A percentile compares a stretch with the other conserved stretches of the same genome.
These are phyloP conservation scores for Pleurotus cornucopiae DNA, from an alignment of 768 basidiomycete species.

Conservation along the genomic window DNA sequence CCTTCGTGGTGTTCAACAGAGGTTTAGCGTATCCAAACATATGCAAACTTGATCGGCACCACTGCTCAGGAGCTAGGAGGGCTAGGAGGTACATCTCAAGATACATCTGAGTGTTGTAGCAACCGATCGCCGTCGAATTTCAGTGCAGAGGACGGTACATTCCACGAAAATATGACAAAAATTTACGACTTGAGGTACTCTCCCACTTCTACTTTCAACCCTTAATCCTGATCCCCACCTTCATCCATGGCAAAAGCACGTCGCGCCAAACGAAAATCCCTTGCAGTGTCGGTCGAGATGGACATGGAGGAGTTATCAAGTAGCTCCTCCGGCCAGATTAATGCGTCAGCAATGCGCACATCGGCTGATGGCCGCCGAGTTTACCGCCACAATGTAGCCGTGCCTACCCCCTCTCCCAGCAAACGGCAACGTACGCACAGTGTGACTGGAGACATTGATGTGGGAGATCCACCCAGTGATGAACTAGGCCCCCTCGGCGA, in stretches of 20 bases:
- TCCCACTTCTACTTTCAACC: neutral
- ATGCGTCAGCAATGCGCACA: neutral
- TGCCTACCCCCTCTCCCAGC: neutral
- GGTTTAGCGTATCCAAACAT: too few relatives aligned
- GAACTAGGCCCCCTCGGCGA: neutral
- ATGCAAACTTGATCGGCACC: too few relatives aligned
- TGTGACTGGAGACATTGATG: neutral
- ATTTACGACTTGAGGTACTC: too few relatives aligned
- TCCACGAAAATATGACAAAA: too few relatives aligned
- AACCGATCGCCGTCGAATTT: too few relatives aligned
- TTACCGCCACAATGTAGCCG: neutral
- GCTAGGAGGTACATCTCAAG: too few relatives aligned
- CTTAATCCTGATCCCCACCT: neutral
- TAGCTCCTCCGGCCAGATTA: neutral
- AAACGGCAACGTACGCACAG: neutral
- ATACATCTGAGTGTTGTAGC: too few relatives aligned
- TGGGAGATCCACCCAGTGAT: neutral
- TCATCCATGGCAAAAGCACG: neutral
- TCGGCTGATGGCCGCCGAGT: neutral
- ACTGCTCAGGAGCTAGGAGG: too few relatives aligned
- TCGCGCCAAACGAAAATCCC: neutral
- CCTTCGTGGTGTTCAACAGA: too few relatives aligned
- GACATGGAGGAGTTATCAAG: neutral
- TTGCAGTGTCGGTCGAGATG: neutral
- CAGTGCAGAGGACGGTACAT: too few relatives aligned